A percentile compares a stretch with the other conserved stretches of the same genome.
Evolutionary conservation across 2,329 filamentous ascomycete species (phyloP).

Genomic region (Tolypocladium sp.): DNA sequence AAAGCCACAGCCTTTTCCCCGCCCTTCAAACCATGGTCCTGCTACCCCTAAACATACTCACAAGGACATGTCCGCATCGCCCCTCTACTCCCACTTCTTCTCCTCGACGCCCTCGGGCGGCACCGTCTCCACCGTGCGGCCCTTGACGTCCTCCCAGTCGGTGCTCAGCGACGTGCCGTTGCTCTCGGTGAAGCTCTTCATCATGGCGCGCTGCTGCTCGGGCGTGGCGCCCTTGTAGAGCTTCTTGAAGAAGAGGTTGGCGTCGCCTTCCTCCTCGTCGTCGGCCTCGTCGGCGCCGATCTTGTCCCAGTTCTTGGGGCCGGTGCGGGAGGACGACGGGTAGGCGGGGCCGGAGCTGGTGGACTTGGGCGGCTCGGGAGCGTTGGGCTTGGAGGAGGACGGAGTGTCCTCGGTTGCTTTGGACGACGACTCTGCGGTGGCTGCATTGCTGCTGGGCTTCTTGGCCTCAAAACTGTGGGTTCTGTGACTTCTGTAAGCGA

Average conservation of each 20-base stretch:
- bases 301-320: slow-evolving; percentile 89
- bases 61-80: not conserved
- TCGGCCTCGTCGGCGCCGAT: slow-evolving; percentile 49
- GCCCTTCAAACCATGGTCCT: not conserved
- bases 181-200: slow-evolving; percentile 93
- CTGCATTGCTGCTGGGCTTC: not conserved
- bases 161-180: slow-evolving; percentile 90
- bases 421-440: not conserved
- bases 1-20: not conserved
- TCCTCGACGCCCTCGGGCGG: slow-evolving; percentile 72
- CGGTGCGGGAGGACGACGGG: slow-evolving; percentile 75
- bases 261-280: slow-evolving; percentile 51
- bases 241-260: slow-evolving; percentile 83
- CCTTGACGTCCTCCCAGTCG: slow-evolving; percentile 76
- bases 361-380: not conserved
- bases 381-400: not conserved
- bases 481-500: not conserved
- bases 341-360: slow-evolving; percentile 47
- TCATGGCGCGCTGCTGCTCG: slow-evolving; percentile 86
- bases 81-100: slow-evolving; percentile 52
- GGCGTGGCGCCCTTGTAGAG: slow-evolving; percentile 69
- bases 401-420: not conserved
- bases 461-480: not conserved
- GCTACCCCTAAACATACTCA: not conserved
- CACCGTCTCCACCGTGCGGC: slow-evolving; percentile 58